Percentiles rank a stretch among this genome's conserved stretches.
Evolutionary conservation across 352 stramenopile species (phyloP).

Genomic region (Blastocystis sp.): DNA sequence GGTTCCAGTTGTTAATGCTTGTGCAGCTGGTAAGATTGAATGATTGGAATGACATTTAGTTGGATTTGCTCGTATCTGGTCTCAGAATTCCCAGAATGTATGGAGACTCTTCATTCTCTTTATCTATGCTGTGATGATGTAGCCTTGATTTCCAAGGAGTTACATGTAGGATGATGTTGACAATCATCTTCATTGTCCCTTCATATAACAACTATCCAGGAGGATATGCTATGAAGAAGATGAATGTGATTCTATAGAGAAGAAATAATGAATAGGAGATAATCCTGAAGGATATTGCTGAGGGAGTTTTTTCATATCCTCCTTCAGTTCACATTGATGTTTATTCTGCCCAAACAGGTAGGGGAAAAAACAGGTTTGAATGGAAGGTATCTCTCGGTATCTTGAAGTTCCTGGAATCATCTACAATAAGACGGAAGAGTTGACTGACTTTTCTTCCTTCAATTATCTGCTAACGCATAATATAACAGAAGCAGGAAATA

Average conservation of each 20-base stretch:
- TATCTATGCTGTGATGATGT: not conserved
- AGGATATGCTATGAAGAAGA: slow-evolving; percentile 7
- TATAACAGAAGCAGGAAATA: slow-evolving; percentile 13
- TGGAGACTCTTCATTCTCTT: not conserved
- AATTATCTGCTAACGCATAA: slow-evolving; percentile 61
- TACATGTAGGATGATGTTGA: not conserved
- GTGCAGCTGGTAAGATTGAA: slow-evolving; percentile 24
- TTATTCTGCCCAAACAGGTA: slow-evolving; percentile 53
- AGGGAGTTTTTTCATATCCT: not conserved
- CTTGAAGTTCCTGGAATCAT: slow-evolving; percentile 8
- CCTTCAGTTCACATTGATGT: slow-evolving; percentile 48
- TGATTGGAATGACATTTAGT: not conserved
- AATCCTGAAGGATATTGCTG: not conserved
- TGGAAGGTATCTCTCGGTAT: slow-evolving; percentile 39
- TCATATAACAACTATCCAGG: slow-evolving; percentile 57
- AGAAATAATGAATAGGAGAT: not conserved
- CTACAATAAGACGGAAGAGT: slow-evolving; percentile 49
- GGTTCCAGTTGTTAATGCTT: slow-evolving; percentile 33
- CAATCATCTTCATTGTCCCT: not conserved
- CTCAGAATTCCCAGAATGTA: not conserved
- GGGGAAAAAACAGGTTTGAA: not conserved
- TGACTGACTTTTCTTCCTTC: not conserved
- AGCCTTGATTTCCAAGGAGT: not conserved
- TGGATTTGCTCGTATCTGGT: slow-evolving; percentile 35
- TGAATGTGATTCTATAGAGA: not conserved